phyloP scores from a whole-genome alignment of 768 basidiomycete species.

The Russula foetens region DNA sequence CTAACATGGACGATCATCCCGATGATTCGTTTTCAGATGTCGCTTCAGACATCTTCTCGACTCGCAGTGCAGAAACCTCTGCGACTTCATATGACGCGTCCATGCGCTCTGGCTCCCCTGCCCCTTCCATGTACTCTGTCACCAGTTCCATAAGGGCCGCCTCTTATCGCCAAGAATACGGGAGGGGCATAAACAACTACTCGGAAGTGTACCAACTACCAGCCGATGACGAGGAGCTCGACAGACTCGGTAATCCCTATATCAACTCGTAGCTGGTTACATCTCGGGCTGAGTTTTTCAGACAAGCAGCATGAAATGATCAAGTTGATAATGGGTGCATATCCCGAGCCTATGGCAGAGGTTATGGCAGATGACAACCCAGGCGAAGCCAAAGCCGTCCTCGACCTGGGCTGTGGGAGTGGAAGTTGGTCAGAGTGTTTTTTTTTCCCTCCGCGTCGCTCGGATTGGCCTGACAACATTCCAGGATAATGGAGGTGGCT shows the following conservation, averaged over 20 bases:
- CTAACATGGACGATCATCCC: slow-evolving; percentile 18
- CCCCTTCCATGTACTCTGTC: slow-evolving; percentile 61
- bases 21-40: slow-evolving; percentile 33
- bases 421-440: slow-evolving; percentile 53
- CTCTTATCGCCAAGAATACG: slow-evolving; percentile 57
- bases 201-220: slow-evolving; percentile 74
- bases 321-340: slow-evolving; percentile 56
- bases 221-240: slow-evolving; percentile 70
- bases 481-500: slow-evolving; percentile 70
- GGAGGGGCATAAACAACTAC: slow-evolving; percentile 64
- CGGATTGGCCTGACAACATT: slow-evolving; percentile 5
- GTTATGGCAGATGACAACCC: slow-evolving; percentile 52
- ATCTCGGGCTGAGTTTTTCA: slow-evolving; percentile 25
- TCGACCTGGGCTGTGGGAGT: slow-evolving; percentile 77
- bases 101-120: slow-evolving; percentile 57
- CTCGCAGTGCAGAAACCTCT: slow-evolving; percentile 38
- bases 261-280: neutral
- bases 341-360: slow-evolving; percentile 47
- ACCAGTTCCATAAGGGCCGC: slow-evolving; percentile 53
- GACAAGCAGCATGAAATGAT: slow-evolving; percentile 66
- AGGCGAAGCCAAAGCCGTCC: slow-evolving; percentile 50
- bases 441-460: neutral
- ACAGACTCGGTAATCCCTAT: slow-evolving; percentile 46
- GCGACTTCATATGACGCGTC: slow-evolving; percentile 51
- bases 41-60: slow-evolving; percentile 40